Evolutionary conservation across 768 basidiomycete species (phyloP).

Genomic region (Psilocybe tampanensis): DNA sequence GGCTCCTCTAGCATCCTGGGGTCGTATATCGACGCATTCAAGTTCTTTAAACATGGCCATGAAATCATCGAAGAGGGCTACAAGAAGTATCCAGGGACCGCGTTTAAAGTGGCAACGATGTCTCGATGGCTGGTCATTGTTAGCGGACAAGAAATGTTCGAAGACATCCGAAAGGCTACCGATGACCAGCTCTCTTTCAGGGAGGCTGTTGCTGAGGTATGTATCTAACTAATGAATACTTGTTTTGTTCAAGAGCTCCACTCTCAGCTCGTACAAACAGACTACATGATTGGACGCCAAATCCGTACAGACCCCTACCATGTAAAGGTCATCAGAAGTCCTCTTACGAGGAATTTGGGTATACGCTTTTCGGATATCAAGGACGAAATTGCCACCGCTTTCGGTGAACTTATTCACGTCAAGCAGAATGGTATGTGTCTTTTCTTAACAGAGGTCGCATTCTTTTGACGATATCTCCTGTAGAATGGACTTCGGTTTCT

Average conservation of each 20-base stretch:
- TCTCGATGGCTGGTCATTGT: slow-evolving; percentile 16
- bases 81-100: slow-evolving; percentile 12
- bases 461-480: neutral
- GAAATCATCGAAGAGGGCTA: slow-evolving; percentile 18
- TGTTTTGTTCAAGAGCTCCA: neutral
- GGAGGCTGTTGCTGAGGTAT: slow-evolving; percentile 18
- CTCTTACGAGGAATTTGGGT: slow-evolving; percentile 17
- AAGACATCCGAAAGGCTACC: slow-evolving; percentile 17
- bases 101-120: slow-evolving; percentile 18
- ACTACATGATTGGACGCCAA: slow-evolving; percentile 16
- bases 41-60: slow-evolving; percentile 11
- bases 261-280: slow-evolving; percentile 13
- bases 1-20: slow-evolving; percentile 12
- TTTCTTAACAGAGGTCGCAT: neutral
- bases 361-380: slow-evolving; percentile 19
- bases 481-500: slow-evolving; percentile 39
- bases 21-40: slow-evolving; percentile 14
- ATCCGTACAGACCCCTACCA: slow-evolving; percentile 15
- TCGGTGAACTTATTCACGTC: slow-evolving; percentile 37
- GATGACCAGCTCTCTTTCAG: slow-evolving; percentile 19
- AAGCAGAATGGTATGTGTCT: slow-evolving; percentile 11
- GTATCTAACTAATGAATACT: too few relatives aligned
- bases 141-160: slow-evolving; percentile 12
- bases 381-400: slow-evolving; percentile 48
- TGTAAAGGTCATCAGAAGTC: slow-evolving; percentile 13